Evolutionary conservation across 75 land plant genomes (phyloP).

Genomic region (Pinus tabuliformis): DNA sequence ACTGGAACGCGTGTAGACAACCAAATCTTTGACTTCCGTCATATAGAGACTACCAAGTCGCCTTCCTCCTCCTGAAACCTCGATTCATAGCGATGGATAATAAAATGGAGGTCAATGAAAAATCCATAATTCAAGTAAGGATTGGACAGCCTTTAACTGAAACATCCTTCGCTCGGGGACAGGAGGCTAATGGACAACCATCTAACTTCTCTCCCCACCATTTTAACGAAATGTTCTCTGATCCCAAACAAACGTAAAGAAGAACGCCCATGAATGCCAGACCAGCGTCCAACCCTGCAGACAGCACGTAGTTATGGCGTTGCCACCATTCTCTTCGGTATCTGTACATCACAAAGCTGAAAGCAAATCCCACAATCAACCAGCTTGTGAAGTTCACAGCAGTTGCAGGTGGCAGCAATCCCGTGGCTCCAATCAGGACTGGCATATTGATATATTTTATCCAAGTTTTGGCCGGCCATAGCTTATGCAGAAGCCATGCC

Average conservation of each 20-base stretch:
- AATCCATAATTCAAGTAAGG: neutral
- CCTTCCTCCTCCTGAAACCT: slow-evolving; percentile 17
- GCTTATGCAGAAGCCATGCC: slow-evolving; percentile 40
- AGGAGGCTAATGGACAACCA: slow-evolving; percentile 33
- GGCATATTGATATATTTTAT: slow-evolving; percentile 50
- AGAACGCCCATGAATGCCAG: slow-evolving; percentile 49
- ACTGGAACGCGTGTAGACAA: no score
- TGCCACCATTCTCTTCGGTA: slow-evolving; percentile 44
- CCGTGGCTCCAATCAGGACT: slow-evolving; percentile 57
- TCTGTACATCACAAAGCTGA: slow-evolving; percentile 28
- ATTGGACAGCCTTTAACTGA: slow-evolving; percentile 29
- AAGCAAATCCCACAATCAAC: slow-evolving; percentile 34
- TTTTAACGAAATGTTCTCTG: slow-evolving; percentile 9
- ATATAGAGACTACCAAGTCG: neutral
- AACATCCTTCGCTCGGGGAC: slow-evolving; percentile 30
- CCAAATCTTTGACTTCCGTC: no score
- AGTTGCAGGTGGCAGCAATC: slow-evolving; percentile 36
- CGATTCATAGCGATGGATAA: slow-evolving; percentile 16
- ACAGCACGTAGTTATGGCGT: slow-evolving; percentile 41
- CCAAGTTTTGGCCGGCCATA: slow-evolving; percentile 46
- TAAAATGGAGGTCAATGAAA: slow-evolving; percentile 4
- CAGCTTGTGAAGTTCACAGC: slow-evolving; percentile 40
- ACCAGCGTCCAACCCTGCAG: slow-evolving; percentile 44
- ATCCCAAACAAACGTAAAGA: slow-evolving; percentile 23
- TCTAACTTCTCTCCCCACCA: slow-evolving; percentile 45